Evolutionary conservation across 2,329 filamentous ascomycete species (phyloP), one percentile per base, ranked within the genome.

Genomic region (Colletotrichum endophyticum): DNA sequence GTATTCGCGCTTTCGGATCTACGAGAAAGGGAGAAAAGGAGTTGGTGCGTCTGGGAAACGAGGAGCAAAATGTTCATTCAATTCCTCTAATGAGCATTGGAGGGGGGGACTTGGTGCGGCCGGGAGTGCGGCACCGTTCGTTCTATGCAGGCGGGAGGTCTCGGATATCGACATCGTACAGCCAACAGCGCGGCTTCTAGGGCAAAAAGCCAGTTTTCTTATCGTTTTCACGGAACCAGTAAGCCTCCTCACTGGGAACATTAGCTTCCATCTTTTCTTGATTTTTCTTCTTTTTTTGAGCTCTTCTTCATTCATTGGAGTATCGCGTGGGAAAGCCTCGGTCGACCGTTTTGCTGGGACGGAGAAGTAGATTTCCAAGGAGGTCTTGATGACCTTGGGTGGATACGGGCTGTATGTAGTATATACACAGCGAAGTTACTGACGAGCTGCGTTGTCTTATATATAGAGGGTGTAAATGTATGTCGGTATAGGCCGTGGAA

Each of bases 351-450:
- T 56, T 70, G 53, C 36, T 22, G 28, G 57, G 61, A 44, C 30
- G 36, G 22, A n/a, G 28, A 25, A 25, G 27, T 19, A 57, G 72
- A n/a, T 11, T 28, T 19, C 32, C 22, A 6, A 67, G 6, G 22
- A 19, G 28, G 67, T 53, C 27, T 63, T 56, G 28, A 28, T 25
- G 62, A 49, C 28, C 56, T 32, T 15, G 49, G 27, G 44, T 44
- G 9, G 28, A n/a, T 15, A 61, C 36, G 63, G 36, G 49, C 27
- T 68, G 53, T 72, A 67, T 68, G 39, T 25, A 68, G 70, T 73
- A 73, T 68, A 75, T 67, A 74, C 72, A 68, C 72, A 73, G 62
- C 73, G 62, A 72, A 34, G 36, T 62, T 57, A 49, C 44, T 49
- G 44, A 49, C 39, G 19, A n/a, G 19, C 19, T 44, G n/a, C 44